A percentile compares a stretch with the other conserved stretches of the same genome.
Evolutionary conservation across 2,329 filamentous ascomycete genomes (phyloP).

Genomic region (Diaporthe capsici): DNA sequence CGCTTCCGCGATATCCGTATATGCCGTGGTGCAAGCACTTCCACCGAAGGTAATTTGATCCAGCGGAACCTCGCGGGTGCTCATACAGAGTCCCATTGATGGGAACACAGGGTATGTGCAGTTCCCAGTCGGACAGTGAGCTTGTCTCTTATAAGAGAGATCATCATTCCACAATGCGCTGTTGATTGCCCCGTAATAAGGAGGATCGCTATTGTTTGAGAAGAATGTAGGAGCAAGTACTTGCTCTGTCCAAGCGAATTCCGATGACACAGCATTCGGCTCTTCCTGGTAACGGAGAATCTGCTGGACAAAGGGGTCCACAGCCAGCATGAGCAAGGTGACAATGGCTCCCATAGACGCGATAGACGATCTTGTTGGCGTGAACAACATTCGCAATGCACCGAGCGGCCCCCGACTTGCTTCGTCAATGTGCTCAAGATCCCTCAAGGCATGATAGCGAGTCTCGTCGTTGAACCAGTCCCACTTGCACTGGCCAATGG

Average conservation of each 20-base stretch:
- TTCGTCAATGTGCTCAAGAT: background rate
- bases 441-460: background rate
- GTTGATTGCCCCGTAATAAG: background rate
- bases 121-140: background rate
- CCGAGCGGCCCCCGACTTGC: background rate
- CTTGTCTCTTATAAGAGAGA: background rate
- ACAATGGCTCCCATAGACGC: background rate
- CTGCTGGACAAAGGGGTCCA: background rate
- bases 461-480: background rate
- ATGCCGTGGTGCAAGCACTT: background rate
- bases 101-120: background rate
- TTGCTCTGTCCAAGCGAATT: background rate
- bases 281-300: background rate
- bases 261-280: background rate
- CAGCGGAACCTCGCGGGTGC: background rate
- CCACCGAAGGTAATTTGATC: background rate
- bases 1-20: background rate
- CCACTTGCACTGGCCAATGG: background rate
- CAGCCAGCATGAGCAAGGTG: background rate
- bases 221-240: background rate
- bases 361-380: background rate
- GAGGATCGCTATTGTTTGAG: background rate
- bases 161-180: background rate
- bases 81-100: background rate
- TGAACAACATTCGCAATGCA: background rate